phyloP scores from a whole-genome alignment of 257 asterid genomes.

The Anisodus tanguticus region DNA sequence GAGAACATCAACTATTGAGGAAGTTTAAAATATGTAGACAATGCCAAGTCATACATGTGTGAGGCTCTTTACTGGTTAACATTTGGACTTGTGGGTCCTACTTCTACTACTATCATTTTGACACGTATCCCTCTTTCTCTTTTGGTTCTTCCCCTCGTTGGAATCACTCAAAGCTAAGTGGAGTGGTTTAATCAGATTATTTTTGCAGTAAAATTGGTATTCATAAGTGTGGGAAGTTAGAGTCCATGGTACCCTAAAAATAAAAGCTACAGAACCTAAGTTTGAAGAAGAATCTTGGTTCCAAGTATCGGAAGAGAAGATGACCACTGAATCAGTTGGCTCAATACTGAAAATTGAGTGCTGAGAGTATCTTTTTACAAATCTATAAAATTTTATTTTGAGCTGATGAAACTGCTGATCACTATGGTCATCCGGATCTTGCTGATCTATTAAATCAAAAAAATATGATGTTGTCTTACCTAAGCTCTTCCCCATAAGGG shows the following conservation, averaged over 20 bases:
- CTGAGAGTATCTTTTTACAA: too few species aligned
- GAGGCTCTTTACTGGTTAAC: conserved; percentile 13
- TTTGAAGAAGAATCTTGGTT: neutral
- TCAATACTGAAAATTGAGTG: too few species aligned
- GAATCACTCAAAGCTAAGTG: too few species aligned
- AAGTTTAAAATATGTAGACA: neutral
- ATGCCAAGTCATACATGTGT: conserved; percentile 24
- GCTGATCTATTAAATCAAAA: too few species aligned
- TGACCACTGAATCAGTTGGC: too few species aligned
- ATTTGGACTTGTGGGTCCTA: neutral
- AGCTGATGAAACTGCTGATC: too few species aligned
- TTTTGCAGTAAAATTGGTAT: neutral
- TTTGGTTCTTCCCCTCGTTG: neutral
- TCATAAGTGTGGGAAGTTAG: too few species aligned
- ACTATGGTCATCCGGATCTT: too few species aligned
- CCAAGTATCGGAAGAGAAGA: neutral
- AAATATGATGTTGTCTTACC: too few species aligned
- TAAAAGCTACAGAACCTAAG: neutral
- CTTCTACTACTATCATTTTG: neutral
- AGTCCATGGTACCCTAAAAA: too few species aligned
- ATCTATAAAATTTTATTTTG: too few species aligned
- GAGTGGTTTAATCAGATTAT: neutral
- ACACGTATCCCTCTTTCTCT: neutral
- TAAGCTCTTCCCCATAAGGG: too few species aligned
- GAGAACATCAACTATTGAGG: neutral